Evolutionary conservation across 192 early-diverging fungal species (phyloP).

Genomic region (Gigaspora rosea): DNA sequence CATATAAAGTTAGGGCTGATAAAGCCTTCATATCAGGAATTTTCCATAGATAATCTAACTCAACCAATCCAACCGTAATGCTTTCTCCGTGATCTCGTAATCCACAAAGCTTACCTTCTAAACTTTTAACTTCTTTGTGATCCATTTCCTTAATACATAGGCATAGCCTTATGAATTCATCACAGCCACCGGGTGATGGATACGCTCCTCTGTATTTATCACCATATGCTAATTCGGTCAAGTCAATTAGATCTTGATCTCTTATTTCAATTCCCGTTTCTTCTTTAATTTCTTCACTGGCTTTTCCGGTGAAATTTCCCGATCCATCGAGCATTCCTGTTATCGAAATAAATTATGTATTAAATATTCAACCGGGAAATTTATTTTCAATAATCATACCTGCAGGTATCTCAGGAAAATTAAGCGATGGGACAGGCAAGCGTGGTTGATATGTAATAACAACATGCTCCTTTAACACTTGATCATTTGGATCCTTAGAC

Average conservation of each 20-base stretch:
- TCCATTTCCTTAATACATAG: constrained; percentile 63
- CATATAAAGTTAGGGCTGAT: constrained; percentile 63
- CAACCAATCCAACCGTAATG: constrained; percentile 69
- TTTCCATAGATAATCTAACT: constrained; percentile 65
- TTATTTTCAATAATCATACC: constrained; percentile 36
- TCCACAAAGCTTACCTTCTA: constrained; percentile 69
- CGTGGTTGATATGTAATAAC: constrained; percentile 78
- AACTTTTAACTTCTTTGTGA: constrained; percentile 49
- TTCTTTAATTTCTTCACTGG: constrained; percentile 78
- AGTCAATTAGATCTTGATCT: constrained; percentile 63
- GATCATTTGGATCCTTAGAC: constrained; percentile 39
- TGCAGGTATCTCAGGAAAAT: constrained; percentile 76
- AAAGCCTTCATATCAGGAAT: constrained; percentile 70
- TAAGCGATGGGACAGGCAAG: constrained; percentile 61
- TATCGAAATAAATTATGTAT: neutral
- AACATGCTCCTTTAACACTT: constrained; percentile 48
- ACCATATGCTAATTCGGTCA: constrained; percentile 60
- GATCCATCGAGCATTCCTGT: constrained; percentile 74
- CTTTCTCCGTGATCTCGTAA: constrained; percentile 75
- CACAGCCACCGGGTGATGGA: constrained; percentile 79
- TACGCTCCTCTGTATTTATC: constrained; percentile 56
- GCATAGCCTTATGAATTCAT: constrained; percentile 76
- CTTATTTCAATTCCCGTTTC: constrained; percentile 74
- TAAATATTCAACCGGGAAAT: neutral
- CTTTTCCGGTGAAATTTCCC: constrained; percentile 73